These are phyloP conservation scores for Amylocarpus encephaloides DNA, from an alignment of 2,329 filamentous ascomycete genomes.

Conservation along the genomic window DNA sequence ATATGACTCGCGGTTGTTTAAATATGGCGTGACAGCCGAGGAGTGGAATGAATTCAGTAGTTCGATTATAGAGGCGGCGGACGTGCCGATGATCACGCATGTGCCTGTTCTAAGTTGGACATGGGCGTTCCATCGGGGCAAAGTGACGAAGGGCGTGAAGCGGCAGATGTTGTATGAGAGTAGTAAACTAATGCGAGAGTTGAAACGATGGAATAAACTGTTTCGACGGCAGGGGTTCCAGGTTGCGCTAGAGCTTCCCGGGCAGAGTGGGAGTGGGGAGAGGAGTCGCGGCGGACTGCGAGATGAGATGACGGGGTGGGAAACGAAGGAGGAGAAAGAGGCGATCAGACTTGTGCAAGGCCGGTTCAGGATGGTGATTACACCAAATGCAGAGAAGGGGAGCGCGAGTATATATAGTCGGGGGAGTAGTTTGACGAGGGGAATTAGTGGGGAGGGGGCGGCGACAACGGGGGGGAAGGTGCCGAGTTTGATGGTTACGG, in stretches of 20 bases:
- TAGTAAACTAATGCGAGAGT: constrained; percentile 13
- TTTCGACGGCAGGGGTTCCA: constrained; percentile 14
- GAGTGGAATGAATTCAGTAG: constrained; percentile 23
- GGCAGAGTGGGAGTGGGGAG: constrained; percentile 2
- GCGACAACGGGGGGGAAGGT: neutral
- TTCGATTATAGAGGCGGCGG: constrained; percentile 17
- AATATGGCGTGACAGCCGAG: constrained; percentile 19
- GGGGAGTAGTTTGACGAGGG: constrained; percentile 21
- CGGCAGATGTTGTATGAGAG: constrained; percentile 22
- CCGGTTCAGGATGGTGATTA: constrained; percentile 22
- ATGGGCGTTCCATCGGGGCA: constrained; percentile 17
- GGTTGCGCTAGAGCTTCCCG: constrained; percentile 20
- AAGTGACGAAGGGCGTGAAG: constrained; percentile 19
- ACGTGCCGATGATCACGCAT: neutral
- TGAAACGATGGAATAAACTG: constrained; percentile 20
- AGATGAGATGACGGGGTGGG: constrained; percentile 9
- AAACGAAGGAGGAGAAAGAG: constrained; percentile 17
- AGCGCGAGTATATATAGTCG: constrained; percentile 18
- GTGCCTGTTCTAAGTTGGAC: constrained; percentile 14
- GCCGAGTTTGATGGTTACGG: neutral
- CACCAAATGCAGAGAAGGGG: constrained; percentile 20
- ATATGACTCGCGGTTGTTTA: constrained; percentile 21
- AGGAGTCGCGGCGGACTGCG: neutral
- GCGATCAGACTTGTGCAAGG: constrained; percentile 16
- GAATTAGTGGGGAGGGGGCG: constrained; percentile 13